Base-by-base conservation (phyloP, 2,329 filamentous ascomycete species). In the Fusarium paranaense region DNA sequence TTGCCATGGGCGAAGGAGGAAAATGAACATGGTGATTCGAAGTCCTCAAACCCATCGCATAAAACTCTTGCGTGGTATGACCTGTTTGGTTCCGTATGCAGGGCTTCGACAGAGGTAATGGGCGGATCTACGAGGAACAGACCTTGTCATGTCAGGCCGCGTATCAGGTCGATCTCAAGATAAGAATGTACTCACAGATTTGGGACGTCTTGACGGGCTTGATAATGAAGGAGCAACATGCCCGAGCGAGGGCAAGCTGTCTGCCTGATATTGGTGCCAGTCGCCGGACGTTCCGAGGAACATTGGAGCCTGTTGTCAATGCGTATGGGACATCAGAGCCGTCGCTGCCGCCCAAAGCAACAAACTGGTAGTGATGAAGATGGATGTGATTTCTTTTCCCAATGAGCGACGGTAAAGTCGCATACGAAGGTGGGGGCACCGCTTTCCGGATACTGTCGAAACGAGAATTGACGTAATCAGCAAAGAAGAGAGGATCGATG, bases 1-100 rank as follows among this genome's bases (percentile, higher is more conserved):
- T n/a, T 1, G 0, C 9, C 30, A 0, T 3, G 3, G 0, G 1
- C 1, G 2, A 66, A 66, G 0, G 18, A 0, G 0, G 45, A 62
- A 3, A 32, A 66, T 1, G 18, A 1, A 0, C 5, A 3, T 1
- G 42, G 8, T 1, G 35, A 16, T 14, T 20, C 1, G 7, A 66
- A 66, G 6, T 66, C 59, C n/a, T 66, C 57, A 10, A 22, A 25
- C 0, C 27, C 1, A 2, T 16, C 18, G 11, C 33, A 2, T 11
- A 56, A 9, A 5, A 33, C 27, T 16, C 3, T 35, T 3, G 52
- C 30, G 6, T 20, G 52, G 30, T 10, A 35, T 8, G 52, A 16
- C 7, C 8, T 13, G 14, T 35, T 1, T 8, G 18, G 9, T 10
- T 54, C n/a, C 4, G 11, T 6, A 8, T 22, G 13, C 9, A 16